Percentiles rank a stretch among this genome's conserved stretches.
These are phyloP conservation scores for Rhodomyrtus psidioides DNA, from an alignment of 441 rosid genomes.

Conservation along the genomic window DNA sequence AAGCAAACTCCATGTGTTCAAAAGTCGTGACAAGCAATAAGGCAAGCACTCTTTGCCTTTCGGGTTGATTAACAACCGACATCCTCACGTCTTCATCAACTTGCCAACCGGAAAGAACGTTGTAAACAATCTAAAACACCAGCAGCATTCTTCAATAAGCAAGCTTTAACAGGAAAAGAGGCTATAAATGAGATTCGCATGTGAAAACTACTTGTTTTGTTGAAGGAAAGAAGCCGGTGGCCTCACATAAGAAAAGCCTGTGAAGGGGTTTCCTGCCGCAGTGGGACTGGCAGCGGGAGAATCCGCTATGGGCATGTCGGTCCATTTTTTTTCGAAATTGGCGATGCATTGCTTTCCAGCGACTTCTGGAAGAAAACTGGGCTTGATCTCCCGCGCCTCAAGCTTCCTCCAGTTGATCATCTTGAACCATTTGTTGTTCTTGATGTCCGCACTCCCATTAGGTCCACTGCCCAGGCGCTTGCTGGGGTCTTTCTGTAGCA, in stretches of 20 bases:
- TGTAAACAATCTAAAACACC: not conserved
- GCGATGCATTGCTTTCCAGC: conserved; percentile 80
- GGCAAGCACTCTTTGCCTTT: not conserved
- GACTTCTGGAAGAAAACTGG: conserved; percentile 76
- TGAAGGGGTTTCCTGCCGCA: conserved; percentile 50
- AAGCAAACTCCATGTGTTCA: not conserved
- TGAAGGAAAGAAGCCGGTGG: conserved; percentile 58
- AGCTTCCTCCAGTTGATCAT: conserved; percentile 79
- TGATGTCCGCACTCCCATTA: conserved; percentile 61
- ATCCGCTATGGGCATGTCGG: conserved; percentile 70
- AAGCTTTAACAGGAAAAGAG: not conserved
- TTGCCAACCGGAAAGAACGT: not conserved
- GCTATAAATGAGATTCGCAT: not conserved
- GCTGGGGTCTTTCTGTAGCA: conserved; percentile 70
- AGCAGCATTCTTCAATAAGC: not conserved
- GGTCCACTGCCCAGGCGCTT: conserved; percentile 75
- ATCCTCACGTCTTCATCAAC: not conserved
- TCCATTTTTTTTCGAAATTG: conserved; percentile 81
- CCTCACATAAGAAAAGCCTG: conserved; percentile 61
- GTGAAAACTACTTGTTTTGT: not conserved
- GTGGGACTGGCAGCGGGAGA: conserved; percentile 86
- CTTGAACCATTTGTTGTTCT: conserved; percentile 85
- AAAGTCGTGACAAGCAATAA: not conserved
- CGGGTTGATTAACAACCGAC: not conserved
- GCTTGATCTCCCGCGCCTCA: conserved; percentile 61